Evolutionary conservation across 345 rosid species (phyloP), one percentile per base, ranked within the genome.

Genomic region (Eucalyptus paniculata): DNA sequence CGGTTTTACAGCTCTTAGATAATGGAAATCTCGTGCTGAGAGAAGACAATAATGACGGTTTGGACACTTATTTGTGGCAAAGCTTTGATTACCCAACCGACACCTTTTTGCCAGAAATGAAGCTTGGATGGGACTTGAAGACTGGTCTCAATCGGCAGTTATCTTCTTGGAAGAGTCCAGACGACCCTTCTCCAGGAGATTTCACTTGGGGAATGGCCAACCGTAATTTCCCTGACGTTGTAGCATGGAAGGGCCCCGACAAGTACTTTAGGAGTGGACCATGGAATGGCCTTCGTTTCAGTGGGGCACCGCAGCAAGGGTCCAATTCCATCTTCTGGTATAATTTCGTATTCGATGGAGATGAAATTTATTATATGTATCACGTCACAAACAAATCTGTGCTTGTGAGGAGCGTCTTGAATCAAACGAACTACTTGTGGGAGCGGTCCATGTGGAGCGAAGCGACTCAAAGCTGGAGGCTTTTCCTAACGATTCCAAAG

Each of bases 61-160:
- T 42, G 58, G 88, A 85, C 56, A 26, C 28, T 87, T 62, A 42
- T 23, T 3, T 91, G 47, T 94, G 93, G 96, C 94, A 93, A 89
- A 94, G 95, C 88, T 94, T 95, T 83, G 93, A 94, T 65, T 69
- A 91, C 51, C 96, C 95, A n/a, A 89, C 93, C 2, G 91, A 94
- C 87, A 91, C 93, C 42, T 67, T 93, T 40, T 89, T 93, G 37
- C 92, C 95, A 3, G 94, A 86, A 51, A 94, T 94, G 96, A 94
- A 92, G 86, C 44, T 93, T n/a, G 95, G 96, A 32, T 89, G 91
- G 92, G 89, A 87, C 88, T 86, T 60, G 28, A 54, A 77, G 44
- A 81, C 87, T 3, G 89, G 89, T 24, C 13, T 85, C 5, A 62
- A 89, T 15, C 67, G 91, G 81, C 53, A 37, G 28, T 19, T 92